Conservation (phyloP, 768 basidiomycete genomes). For the Mycena vitilis region DNA sequence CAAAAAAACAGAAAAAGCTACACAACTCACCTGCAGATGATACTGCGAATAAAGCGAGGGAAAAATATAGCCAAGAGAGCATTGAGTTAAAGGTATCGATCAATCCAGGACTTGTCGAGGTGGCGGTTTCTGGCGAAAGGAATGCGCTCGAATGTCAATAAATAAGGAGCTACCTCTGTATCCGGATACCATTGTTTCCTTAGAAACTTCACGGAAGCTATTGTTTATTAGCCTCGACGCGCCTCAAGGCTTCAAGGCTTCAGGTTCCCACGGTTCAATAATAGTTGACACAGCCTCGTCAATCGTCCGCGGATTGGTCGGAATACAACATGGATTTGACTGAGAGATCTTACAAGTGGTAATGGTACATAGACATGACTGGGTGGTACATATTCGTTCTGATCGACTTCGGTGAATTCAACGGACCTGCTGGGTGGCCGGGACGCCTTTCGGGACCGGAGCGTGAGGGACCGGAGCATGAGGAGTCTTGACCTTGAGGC, state of each 20-base stretch:
- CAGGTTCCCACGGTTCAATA: slow-evolving; percentile 12
- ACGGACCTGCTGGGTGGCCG: slow-evolving; percentile 60
- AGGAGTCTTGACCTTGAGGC: slow-evolving; percentile 70
- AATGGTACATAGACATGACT: slow-evolving; percentile 5
- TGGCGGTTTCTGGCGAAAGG: no score
- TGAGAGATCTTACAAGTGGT: not conserved
- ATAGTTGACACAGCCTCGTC: not conserved
- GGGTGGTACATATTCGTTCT: not conserved
- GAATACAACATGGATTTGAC: not conserved
- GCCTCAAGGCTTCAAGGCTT: not conserved
- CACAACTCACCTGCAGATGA: not conserved
- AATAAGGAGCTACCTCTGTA: not conserved
- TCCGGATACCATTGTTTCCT: slow-evolving; percentile 1
- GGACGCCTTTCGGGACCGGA: slow-evolving; percentile 63
- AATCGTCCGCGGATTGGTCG: no score
- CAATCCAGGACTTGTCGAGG: no score
- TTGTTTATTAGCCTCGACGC: not conserved
- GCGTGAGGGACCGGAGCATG: slow-evolving; percentile 80
- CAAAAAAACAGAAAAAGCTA: no score
- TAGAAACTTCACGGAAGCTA: slow-evolving; percentile 2
- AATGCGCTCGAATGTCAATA: not conserved
- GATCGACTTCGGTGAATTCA: slow-evolving; percentile 39
- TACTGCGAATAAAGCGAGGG: not conserved
- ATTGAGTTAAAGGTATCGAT: not conserved
- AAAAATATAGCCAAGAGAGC: not conserved